A percentile compares a stretch with the other conserved stretches of the same genome.
These are phyloP conservation scores for Pezicula carpinea DNA, from an alignment of 2,329 filamentous ascomycete species.

Conservation along the genomic window DNA sequence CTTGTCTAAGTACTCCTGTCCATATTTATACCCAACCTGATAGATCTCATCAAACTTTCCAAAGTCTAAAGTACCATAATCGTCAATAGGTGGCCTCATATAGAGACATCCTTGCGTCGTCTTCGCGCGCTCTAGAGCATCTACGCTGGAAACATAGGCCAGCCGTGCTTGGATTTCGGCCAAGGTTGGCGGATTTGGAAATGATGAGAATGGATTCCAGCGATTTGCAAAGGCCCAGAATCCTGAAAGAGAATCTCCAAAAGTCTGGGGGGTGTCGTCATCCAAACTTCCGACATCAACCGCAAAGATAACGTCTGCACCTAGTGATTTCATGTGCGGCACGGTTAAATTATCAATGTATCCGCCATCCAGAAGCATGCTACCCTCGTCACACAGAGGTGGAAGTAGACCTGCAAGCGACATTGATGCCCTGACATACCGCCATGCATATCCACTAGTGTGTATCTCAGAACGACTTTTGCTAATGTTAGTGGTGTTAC, in stretches of 20 bases:
- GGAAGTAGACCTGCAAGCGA: conserved; percentile 88
- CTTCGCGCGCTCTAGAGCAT: conserved; percentile 92
- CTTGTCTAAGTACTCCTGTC: conserved; percentile 71
- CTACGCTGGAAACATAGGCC: conserved; percentile 91
- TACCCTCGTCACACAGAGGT: conserved; percentile 92
- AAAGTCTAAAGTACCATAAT: conserved; percentile 92
- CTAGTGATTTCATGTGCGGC: conserved; percentile 91
- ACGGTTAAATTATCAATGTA: conserved; percentile 98
- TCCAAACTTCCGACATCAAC: conserved; percentile 92
- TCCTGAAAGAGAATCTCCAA: conserved; percentile 90
- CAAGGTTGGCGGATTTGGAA: conserved; percentile 88
- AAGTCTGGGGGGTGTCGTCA: conserved; percentile 85
- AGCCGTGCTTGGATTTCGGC: conserved; percentile 93
- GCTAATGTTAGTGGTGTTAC: conserved; percentile 98
- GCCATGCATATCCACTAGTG: conserved; percentile 94
- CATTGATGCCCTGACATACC: conserved; percentile 96
- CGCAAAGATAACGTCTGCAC: conserved; percentile 91
- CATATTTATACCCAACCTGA: conserved; percentile 80
- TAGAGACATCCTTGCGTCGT: conserved; percentile 86
- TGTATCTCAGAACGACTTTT: conserved; percentile 90
- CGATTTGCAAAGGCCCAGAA: conserved; percentile 93
- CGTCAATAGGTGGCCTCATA: conserved; percentile 91
- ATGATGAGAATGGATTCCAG: conserved; percentile 90
- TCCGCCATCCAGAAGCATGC: conserved; percentile 92
- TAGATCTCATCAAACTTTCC: conserved; percentile 98